Base-by-base conservation (phyloP, 2,329 filamentous ascomycete genomes). In the Talaromyces sp. region DNA sequence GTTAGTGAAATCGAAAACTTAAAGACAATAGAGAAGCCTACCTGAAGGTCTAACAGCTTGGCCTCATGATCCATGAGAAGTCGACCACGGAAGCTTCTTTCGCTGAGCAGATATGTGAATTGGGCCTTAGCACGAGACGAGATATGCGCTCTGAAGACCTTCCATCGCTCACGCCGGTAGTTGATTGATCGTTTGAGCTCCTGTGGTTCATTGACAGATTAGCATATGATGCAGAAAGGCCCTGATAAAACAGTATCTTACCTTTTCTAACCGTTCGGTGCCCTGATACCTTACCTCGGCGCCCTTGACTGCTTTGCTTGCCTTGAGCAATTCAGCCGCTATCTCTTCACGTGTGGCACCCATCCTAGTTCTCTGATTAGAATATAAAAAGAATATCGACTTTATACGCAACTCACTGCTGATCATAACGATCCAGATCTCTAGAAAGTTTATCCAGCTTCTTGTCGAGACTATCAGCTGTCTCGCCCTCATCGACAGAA, bases 61-160 rank as follows among this genome's bases (percentile, higher is more conserved):
- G 83, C 77, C 58, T 83, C 81, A 78, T 98, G 94, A 72, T 97
- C 89, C 49, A 96, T 85, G 25, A 89, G 81, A 65, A 99, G 86
- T 68, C 86, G 87, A 65, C 95, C 95, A 53, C 93, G 88, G 79
- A 96, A 99, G 25, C 91, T 89, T 72, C 95, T 89, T 78, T 98
- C 93, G 73, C 89, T 92, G 65, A 99, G 86, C 15, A 98, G 85
- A 73, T 95, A 96, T 61, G 87, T 89, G 78, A 99, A 99, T 67
- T 91, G 92, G 62, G 90, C 89, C 59, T 92, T 89, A 54, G 95
- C 91, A 64, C 91, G 88, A n/a, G 90, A 87, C 43, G 93, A 94
- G 72, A 99, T 97, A 70, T 89, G 87, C 29, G 88, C 86, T 72
- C 94, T 90, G 78, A 99, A 98, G 60, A 85, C 83, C 65, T 87